Evolutionary conservation across 1,284 basidiomycete genomes (phyloP).

Genomic region (Marasmius oreades): DNA sequence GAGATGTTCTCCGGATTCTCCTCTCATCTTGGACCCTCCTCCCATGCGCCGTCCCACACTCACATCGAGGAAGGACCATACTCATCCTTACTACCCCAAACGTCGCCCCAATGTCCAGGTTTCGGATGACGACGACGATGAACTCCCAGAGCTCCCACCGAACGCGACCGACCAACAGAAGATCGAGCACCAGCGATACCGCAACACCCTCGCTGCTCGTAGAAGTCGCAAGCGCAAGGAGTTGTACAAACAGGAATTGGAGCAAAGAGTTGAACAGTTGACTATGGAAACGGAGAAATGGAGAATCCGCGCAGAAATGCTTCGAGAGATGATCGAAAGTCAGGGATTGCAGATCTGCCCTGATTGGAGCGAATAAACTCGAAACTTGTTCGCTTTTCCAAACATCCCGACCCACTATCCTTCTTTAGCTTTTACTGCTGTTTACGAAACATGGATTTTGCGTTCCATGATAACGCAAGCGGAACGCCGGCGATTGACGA

Average conservation of each 20-base stretch:
- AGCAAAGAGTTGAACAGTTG: constrained; percentile 43
- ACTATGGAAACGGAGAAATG: constrained; percentile 50
- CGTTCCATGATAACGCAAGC: too few species aligned
- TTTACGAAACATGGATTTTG: too few species aligned
- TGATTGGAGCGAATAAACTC: constrained; percentile 1
- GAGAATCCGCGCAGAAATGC: constrained; percentile 45
- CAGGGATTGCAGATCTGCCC: constrained; percentile 27
- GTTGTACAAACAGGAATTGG: constrained; percentile 58
- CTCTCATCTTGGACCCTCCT: background rate
- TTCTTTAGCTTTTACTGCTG: too few species aligned
- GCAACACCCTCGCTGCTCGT: constrained; percentile 82
- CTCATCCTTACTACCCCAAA: background rate
- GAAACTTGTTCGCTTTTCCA: too few species aligned
- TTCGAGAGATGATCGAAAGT: constrained; percentile 41
- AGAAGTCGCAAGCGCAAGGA: constrained; percentile 74
- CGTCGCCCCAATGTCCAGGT: background rate
- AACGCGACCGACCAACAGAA: constrained; percentile 59
- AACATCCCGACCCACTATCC: too few species aligned
- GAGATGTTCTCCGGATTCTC: background rate
- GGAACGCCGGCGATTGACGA: too few species aligned
- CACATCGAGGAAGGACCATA: background rate
- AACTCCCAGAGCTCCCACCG: constrained; percentile 33
- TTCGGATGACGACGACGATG: constrained; percentile 30
- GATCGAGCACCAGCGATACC: constrained; percentile 72
- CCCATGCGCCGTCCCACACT: background rate